These are phyloP conservation scores for Tubosaeta sp. DNA, from an alignment of 768 basidiomycete genomes.

Conservation along the genomic window DNA sequence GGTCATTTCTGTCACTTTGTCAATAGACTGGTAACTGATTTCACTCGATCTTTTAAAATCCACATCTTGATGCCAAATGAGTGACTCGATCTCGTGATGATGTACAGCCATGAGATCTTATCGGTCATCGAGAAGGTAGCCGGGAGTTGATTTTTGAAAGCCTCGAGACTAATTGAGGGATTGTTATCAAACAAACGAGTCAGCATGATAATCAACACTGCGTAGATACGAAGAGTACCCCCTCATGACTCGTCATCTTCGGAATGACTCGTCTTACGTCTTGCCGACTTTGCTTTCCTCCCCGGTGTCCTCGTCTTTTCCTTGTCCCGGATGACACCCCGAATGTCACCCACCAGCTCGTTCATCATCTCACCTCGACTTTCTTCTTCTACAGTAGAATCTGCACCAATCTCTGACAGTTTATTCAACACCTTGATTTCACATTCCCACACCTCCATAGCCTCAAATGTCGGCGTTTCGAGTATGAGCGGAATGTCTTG, in stretches of 20 bases:
- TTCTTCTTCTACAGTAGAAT: neutral
- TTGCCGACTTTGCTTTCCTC: slow-evolving; percentile 2
- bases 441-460: slow-evolving; percentile 62
- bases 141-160: too few relatives aligned
- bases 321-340: slow-evolving; percentile 9
- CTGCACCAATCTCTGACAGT: slow-evolving; percentile 26
- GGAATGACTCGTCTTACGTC: slow-evolving; percentile 3
- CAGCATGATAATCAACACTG: neutral
- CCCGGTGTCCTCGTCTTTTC: neutral
- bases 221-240: neutral
- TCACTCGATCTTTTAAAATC: neutral
- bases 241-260: slow-evolving; percentile 4
- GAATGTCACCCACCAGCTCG: slow-evolving; percentile 13
- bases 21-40: neutral
- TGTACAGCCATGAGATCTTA: too few relatives aligned
- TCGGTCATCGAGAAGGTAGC: too few relatives aligned
- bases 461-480: slow-evolving; percentile 74
- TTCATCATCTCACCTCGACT: slow-evolving; percentile 1
- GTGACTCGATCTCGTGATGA: neutral
- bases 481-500: slow-evolving; percentile 73
- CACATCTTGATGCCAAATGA: neutral
- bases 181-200: too few relatives aligned
- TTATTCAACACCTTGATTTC: slow-evolving; percentile 64
- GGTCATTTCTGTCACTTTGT: neutral
- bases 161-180: too few relatives aligned